Evolutionary conservation across 2,329 filamentous ascomycete genomes (phyloP), one percentile per base, ranked within the genome.

Genomic region (Curvularia lunata): DNA sequence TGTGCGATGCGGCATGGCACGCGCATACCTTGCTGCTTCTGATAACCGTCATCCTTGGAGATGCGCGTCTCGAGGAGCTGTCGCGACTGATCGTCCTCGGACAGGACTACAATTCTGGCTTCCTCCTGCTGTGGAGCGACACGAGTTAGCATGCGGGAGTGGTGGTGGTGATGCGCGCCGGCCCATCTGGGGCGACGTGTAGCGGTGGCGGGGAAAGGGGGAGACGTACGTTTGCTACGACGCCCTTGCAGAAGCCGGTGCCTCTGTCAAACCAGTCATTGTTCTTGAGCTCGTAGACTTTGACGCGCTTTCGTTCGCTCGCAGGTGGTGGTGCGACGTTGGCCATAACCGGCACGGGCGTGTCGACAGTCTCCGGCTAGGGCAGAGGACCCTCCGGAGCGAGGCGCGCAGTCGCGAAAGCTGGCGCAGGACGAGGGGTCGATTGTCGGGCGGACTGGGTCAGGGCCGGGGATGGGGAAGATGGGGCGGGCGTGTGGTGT

Each of bases 191-290:
- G 49, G 61, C 59, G 43, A 59, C 54, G 54, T 38, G 25, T n/a
- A 27, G 48, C 32, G 47, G 23, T 10, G 27, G n/a, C 32, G 52
- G 30, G 34, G 54, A 19, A 45, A 12, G 27, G n/a, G 27, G 18
- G 27, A 28, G 21, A 77, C 90, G 77, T 86, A 95, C 91, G 77
- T 88, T 85, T 63, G 88, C 80, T 64, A 90, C 86, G 64, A 88
- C 85, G 47, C 93, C 92, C 59, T 87, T 91, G 78, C 95, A 98
- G 78, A 97, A 97, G 62, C 95, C 95, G 47, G 95, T 99, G 64
- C 95, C 95, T 73, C 94, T 86, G 80, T 99, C 95, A 77, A 94
- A 97, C 95, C 95, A 99, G 86, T 98, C 95, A 84, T 96, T 97
- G 81, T 97, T 92, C 78, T 91, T 92, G 72, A 99, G 86, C 83